Base-by-base conservation (phyloP, 2,329 filamentous ascomycete species). In the Sclerotinia glacialis region DNA sequence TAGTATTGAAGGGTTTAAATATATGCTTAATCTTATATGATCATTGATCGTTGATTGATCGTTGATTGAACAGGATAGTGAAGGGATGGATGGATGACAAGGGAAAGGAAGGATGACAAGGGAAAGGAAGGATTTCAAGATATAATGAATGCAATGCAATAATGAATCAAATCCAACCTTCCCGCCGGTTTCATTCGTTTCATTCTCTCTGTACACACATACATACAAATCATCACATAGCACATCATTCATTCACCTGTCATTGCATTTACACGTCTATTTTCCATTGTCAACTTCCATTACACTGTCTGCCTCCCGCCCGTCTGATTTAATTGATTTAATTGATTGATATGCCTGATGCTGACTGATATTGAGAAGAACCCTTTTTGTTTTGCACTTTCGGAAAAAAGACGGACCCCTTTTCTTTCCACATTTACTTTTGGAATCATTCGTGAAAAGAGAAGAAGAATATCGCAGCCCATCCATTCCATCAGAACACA, bases 381-480 rank as follows among this genome's bases (percentile, higher is more conserved):
- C 21, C 56, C 46, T n/a, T 60, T 58, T 47, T 65, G 40, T 37
- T 55, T 54, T 47, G 58, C 28, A 61, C 14, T 6, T 23, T 50
- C 34, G 40, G 37, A 37, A 37, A 42, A 50, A 40, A 44, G 18
- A 49, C 28, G 34, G 31, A 61, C 44, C 31, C 31, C 59, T 62
- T 62, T 58, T 58, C 54, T 42, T 64, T 44, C 47, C 63, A 54
- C 52, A 54, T 54, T 34, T 31, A 54, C 52, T 69, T 72, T 71
- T 71, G 70, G 72, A 71, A 73, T 73, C 70, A 67, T 72, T 69
- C 65, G 67, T 71, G 67, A 70, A 52, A 69, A 69, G 71, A 69
- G 56, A 71, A 67, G 69, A 69, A 31, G 44, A 11, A 34, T 47
- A 31, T 49, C 8, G 28, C 58, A 46, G 28, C 28, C 58, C 58